Conservation (phyloP, 768 basidiomycete species). For the Kwoniella newhampshirensis region DNA sequence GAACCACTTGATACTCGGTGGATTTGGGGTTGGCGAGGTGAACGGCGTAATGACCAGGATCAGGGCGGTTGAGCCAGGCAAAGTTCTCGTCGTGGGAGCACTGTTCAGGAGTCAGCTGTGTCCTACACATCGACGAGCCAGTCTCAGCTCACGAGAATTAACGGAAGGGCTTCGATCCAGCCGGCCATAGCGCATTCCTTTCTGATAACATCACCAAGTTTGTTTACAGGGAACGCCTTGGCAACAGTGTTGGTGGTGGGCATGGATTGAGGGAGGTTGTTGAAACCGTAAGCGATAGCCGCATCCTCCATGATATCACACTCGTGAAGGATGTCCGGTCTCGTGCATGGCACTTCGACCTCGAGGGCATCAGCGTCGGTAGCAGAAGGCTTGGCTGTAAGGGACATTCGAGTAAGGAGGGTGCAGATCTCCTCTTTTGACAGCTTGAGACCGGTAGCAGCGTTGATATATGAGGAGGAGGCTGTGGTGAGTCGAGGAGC, state of each 20-base stretch:
- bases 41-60: conserved; percentile 77
- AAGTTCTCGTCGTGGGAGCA: conserved; percentile 99
- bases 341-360: conserved; percentile 84
- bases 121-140: neutral
- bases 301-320: conserved; percentile 98
- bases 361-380: conserved; percentile 67
- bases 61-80: conserved; percentile 80
- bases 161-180: conserved; percentile 91
- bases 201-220: conserved; percentile 81
- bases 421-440: conserved; percentile 64
- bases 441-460: conserved; percentile 83
- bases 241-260: conserved; percentile 92
- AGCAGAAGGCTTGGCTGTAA: conserved; percentile 61
- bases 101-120: conserved; percentile 55
- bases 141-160: conserved; percentile 73
- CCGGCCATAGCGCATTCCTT: conserved; percentile 90
- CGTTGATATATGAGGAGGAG: conserved; percentile 88
- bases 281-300: conserved; percentile 96
- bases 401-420: conserved; percentile 81
- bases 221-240: conserved; percentile 84
- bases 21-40: conserved; percentile 97
- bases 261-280: conserved; percentile 89
- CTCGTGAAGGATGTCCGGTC: conserved; percentile 96
- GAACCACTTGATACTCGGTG: conserved; percentile 94
- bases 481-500: conserved; percentile 69